Evolutionary conservation across 805 yeast genomes (phyloP).

Genomic region (Kuraishia ogatae): DNA sequence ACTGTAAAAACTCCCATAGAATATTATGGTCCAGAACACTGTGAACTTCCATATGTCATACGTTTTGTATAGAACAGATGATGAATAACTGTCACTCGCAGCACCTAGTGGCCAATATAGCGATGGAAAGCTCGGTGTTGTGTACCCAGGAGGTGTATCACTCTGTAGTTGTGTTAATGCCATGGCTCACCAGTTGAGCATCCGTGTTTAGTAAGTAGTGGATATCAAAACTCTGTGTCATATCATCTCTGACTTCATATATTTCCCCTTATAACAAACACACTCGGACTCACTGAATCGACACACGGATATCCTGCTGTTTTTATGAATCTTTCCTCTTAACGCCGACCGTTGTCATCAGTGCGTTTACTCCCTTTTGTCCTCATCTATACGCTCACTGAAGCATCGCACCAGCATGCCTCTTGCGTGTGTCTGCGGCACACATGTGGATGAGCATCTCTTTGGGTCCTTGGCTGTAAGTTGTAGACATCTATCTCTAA

Average conservation of each 20-base stretch:
- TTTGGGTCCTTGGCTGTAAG: no score
- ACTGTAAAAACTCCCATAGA: conserved; percentile 53
- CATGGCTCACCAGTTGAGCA: not conserved
- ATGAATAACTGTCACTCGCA: conserved; percentile 22
- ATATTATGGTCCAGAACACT: conserved; percentile 68
- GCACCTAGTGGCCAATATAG: conserved; percentile 57
- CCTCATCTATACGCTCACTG: not conserved
- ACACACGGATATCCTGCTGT: not conserved
- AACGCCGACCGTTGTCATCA: not conserved
- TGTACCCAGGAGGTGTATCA: conserved; percentile 68
- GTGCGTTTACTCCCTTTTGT: not conserved
- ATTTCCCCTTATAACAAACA: not conserved
- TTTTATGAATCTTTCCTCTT: not conserved
- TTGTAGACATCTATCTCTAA: no score
- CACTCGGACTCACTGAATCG: not conserved
- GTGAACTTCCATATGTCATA: conserved; percentile 80
- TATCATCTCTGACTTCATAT: not conserved
- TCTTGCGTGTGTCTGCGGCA: not conserved
- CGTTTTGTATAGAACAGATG: conserved; percentile 58
- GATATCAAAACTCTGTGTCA: not conserved
- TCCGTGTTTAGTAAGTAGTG: not conserved
- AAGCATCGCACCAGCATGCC: not conserved
- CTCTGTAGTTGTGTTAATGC: not conserved
- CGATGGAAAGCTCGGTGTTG: conserved; percentile 74
- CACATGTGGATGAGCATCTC: no score